Evolutionary conservation across 2,329 filamentous ascomycete genomes (phyloP).

Genomic region (Scedosporium minutisporum): DNA sequence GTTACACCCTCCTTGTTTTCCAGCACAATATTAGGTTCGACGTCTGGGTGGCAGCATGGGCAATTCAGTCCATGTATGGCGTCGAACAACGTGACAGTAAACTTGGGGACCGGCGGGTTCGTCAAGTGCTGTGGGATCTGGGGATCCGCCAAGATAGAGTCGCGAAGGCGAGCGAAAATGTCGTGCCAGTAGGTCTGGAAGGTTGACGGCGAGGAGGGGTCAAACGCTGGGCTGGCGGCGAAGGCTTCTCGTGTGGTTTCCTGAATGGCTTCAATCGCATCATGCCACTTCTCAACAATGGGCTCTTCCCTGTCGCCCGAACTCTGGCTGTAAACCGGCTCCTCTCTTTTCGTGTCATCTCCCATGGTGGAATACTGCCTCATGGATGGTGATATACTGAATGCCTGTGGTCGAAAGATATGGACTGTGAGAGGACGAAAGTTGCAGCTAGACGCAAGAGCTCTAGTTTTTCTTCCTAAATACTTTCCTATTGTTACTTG

Average conservation of each 20-base stretch:
- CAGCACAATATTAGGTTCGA: background rate
- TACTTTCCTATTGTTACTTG: too few relatives aligned
- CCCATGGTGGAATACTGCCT: background rate
- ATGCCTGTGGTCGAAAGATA: background rate
- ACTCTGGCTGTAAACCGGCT: background rate
- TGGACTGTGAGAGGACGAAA: too few relatives aligned
- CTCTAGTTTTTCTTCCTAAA: too few relatives aligned
- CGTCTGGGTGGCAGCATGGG: conserved; percentile 4
- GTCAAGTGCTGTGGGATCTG: background rate
- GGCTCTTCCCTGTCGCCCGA: background rate
- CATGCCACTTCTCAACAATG: conserved; percentile 1
- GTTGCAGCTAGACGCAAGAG: too few relatives aligned
- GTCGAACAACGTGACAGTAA: background rate
- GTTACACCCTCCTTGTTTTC: conserved; percentile 3
- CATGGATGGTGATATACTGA: background rate
- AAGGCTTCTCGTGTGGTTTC: background rate
- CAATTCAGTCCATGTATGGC: background rate
- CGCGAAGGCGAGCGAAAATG: background rate
- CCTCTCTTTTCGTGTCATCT: background rate
- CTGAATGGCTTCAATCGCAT: background rate
- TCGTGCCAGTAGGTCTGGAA: conserved; percentile 3
- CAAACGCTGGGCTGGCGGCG: background rate
- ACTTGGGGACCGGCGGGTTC: background rate
- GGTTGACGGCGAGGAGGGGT: background rate
- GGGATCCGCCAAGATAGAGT: background rate